These are phyloP conservation scores for Ramularia endophylla DNA, from an alignment of 2,329 filamentous ascomycete genomes.

Conservation along the genomic window DNA sequence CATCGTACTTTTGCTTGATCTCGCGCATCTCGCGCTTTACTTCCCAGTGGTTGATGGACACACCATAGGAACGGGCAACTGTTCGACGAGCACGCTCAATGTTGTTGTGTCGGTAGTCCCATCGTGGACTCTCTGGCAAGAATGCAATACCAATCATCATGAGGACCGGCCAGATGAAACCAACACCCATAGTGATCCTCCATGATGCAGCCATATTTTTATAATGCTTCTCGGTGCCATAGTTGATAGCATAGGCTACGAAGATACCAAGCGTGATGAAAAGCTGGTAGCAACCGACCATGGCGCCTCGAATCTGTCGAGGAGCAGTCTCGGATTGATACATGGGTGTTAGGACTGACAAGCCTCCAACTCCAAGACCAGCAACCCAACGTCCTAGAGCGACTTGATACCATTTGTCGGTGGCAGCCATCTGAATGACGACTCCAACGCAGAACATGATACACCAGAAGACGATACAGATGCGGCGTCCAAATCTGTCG, in stretches of 20 bases:
- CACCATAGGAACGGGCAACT: conserved; percentile 51
- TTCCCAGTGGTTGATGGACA: conserved; percentile 49
- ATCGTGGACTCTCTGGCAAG: conserved; percentile 53
- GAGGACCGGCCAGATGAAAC: conserved; percentile 51
- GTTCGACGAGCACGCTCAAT: conserved; percentile 46
- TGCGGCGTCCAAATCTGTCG: conserved; percentile 55
- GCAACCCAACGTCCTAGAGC: conserved; percentile 61
- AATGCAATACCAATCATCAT: conserved; percentile 50
- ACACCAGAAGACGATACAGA: conserved; percentile 57
- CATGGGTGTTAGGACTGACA: conserved; percentile 61
- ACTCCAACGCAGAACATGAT: conserved; percentile 60
- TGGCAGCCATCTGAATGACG: conserved; percentile 58
- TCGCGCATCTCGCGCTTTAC: conserved; percentile 49
- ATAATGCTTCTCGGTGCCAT: conserved; percentile 53
- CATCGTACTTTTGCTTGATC: conserved; percentile 51
- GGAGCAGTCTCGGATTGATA: conserved; percentile 64
- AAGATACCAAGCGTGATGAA: conserved; percentile 65
- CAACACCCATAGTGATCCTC: conserved; percentile 58
- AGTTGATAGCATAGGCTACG: conserved; percentile 47
- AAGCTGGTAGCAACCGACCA: conserved; percentile 61
- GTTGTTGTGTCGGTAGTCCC: conserved; percentile 52
- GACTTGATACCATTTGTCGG: conserved; percentile 55
- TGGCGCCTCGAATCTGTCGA: conserved; percentile 56
- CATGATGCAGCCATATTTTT: too few species aligned
- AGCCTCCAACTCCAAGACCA: conserved; percentile 58